These are phyloP conservation scores for Gautieria morchelliformis DNA, from an alignment of 768 basidiomycete species.

Conservation along the genomic window DNA sequence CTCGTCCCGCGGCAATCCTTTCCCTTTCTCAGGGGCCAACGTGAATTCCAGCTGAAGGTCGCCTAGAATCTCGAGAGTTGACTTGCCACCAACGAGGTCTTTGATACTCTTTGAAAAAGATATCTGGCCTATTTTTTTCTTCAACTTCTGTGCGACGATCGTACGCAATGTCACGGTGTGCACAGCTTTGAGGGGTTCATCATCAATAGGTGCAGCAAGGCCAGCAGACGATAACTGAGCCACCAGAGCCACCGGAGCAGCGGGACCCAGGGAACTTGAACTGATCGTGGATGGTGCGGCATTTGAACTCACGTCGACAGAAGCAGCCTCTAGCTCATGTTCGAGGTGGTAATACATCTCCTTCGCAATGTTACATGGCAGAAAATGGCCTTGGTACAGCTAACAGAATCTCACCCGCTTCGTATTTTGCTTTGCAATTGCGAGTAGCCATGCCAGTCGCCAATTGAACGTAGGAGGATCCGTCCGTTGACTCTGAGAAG, in stretches of 20 bases:
- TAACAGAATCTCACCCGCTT: constrained; percentile 79
- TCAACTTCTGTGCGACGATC: constrained; percentile 95
- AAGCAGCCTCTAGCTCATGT: constrained; percentile 51
- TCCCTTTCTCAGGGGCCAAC: constrained; percentile 95
- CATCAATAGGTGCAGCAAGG: constrained; percentile 69
- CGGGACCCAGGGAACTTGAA: constrained; percentile 31
- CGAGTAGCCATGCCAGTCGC: constrained; percentile 89
- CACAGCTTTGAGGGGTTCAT: constrained; percentile 82
- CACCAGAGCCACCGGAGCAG: constrained; percentile 28
- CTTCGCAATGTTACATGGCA: constrained; percentile 90
- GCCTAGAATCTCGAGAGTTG: constrained; percentile 94
- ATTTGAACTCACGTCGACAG: constrained; percentile 27
- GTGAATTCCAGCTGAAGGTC: constrained; percentile 93
- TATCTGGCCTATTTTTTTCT: constrained; percentile 87
- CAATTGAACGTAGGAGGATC: constrained; percentile 70
- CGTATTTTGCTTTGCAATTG: constrained; percentile 90
- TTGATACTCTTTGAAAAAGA: constrained; percentile 93
- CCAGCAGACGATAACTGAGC: constrained; percentile 37
- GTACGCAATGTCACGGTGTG: constrained; percentile 81
- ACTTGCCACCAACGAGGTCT: constrained; percentile 97
- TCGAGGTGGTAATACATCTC: constrained; percentile 98
- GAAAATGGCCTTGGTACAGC: constrained; percentile 71
- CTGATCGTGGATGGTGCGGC: constrained; percentile 28
- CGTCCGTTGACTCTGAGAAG: constrained; percentile 12
- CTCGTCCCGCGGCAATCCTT: constrained; percentile 94